phyloP scores from a whole-genome alignment of 2,329 filamentous ascomycete genomes.

The Curvularia sp. region DNA sequence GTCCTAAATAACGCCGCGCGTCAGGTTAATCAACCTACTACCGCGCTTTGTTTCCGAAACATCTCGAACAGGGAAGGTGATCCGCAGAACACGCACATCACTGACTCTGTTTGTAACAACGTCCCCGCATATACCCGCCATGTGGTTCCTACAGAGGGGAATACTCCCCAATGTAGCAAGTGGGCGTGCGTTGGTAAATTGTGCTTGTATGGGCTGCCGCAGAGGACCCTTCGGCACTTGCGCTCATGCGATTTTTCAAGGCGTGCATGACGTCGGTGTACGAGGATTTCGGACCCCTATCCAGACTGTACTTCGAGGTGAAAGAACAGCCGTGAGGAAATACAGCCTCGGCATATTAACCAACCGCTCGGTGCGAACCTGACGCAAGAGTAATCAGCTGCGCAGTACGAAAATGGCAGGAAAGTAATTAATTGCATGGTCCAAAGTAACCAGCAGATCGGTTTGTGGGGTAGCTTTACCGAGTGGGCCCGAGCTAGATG shows the following conservation, averaged over 20 bases:
- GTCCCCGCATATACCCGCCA: neutral
- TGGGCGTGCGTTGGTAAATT: neutral
- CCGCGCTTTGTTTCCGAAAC: conserved; percentile 1
- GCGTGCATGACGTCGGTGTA: neutral
- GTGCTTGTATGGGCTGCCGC: neutral
- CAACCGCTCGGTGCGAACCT: neutral
- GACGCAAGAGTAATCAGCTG: neutral
- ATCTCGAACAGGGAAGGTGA: neutral
- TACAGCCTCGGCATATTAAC: neutral
- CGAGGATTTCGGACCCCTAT: neutral
- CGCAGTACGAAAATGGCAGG: no score
- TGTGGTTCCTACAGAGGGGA: neutral
- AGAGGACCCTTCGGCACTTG: neutral
- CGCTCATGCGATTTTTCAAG: neutral
- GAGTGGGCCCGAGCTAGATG: neutral
- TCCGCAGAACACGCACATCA: neutral
- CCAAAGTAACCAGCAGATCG: neutral
- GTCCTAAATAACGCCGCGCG: conserved; percentile 2
- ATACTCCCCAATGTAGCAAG: neutral
- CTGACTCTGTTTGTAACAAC: neutral
- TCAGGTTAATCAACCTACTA: conserved; percentile 10
- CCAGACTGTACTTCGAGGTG: neutral
- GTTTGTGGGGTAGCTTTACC: neutral
- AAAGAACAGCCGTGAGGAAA: neutral
- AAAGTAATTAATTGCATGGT: no score